Conservation (phyloP, 2,329 filamentous ascomycete species). For the Fusarium gaditjirri region DNA sequence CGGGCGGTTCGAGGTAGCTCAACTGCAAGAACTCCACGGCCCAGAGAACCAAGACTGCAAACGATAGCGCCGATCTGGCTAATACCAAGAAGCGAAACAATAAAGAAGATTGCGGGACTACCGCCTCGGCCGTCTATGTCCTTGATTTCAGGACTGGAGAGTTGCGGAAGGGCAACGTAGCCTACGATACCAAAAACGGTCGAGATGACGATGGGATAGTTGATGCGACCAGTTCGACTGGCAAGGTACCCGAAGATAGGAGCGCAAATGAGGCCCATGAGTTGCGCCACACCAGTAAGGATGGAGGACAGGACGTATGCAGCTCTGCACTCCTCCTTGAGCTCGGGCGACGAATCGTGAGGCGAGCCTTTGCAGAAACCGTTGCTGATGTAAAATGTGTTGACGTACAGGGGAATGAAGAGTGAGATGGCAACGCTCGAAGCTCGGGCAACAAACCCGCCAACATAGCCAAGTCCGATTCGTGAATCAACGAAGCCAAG, state of each 20-base stretch:
- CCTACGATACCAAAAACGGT: constrained; percentile 80
- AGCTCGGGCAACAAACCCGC: constrained; percentile 92
- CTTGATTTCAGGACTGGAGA: constrained; percentile 79
- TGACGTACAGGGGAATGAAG: constrained; percentile 93
- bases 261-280: constrained; percentile 84
- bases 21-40: constrained; percentile 76
- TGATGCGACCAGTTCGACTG: constrained; percentile 72
- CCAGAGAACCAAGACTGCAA: constrained; percentile 89
- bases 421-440: constrained; percentile 95
- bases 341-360: constrained; percentile 73
- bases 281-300: constrained; percentile 88
- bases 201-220: constrained; percentile 78
- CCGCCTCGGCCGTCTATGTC: constrained; percentile 73
- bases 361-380: constrained; percentile 80
- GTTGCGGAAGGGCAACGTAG: constrained; percentile 79
- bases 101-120: constrained; percentile 74
- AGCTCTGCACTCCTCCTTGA: constrained; percentile 84
- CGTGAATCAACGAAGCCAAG: constrained; percentile 80
- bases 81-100: constrained; percentile 84
- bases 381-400: constrained; percentile 85
- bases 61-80: constrained; percentile 98
- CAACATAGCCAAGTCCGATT: constrained; percentile 89
- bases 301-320: constrained; percentile 91
- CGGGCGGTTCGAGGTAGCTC: constrained; percentile 50
- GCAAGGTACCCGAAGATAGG: constrained; percentile 88